A percentile compares a stretch with the other conserved stretches of the same genome.
Evolutionary conservation across 768 basidiomycete species (phyloP).

Genomic region (Stropharia rugosoannulata): DNA sequence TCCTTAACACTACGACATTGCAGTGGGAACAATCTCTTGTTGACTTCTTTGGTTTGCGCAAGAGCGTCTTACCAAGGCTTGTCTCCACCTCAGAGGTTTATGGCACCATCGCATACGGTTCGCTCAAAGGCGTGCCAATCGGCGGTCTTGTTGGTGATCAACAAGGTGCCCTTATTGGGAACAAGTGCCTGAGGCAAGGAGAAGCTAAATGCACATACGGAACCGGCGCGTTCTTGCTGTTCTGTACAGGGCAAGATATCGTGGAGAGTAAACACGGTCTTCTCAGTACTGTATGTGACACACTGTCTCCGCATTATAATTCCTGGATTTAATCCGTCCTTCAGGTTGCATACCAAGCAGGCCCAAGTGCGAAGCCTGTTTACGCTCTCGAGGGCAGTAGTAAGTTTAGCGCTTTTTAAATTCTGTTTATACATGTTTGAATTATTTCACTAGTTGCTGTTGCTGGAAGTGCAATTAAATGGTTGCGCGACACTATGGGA

Average conservation of each 20-base stretch:
- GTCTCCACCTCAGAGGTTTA: slow-evolving; percentile 94
- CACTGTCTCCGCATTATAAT: background rate
- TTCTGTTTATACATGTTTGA: background rate
- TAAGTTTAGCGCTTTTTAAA: slow-evolving; percentile 46
- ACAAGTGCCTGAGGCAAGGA: slow-evolving; percentile 89
- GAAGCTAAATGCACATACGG: slow-evolving; percentile 99
- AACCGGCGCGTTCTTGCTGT: slow-evolving; percentile 94
- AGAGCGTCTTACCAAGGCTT: slow-evolving; percentile 79
- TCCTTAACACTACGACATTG: slow-evolving; percentile 80
- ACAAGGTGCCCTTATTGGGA: slow-evolving; percentile 94
- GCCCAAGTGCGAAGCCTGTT: slow-evolving; percentile 71
- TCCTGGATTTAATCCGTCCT: slow-evolving; percentile 1
- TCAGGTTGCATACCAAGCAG: slow-evolving; percentile 89
- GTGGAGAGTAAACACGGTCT: slow-evolving; percentile 86
- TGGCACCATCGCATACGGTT: slow-evolving; percentile 68
- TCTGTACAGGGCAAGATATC: slow-evolving; percentile 88
- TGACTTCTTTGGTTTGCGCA: slow-evolving; percentile 81
- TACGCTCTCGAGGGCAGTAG: slow-evolving; percentile 96
- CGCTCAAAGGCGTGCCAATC: slow-evolving; percentile 76
- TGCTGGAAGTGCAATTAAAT: slow-evolving; percentile 94
- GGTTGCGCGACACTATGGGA: slow-evolving; percentile 90
- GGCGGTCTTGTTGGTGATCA: slow-evolving; percentile 98
- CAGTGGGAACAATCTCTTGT: slow-evolving; percentile 83
- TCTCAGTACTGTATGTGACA: slow-evolving; percentile 70
- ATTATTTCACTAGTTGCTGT: slow-evolving; percentile 65